Evolutionary conservation across 148 eudicot genomes (phyloP), one percentile per base, ranked within the genome.

Genomic region (Nepenthes mirabilis): DNA sequence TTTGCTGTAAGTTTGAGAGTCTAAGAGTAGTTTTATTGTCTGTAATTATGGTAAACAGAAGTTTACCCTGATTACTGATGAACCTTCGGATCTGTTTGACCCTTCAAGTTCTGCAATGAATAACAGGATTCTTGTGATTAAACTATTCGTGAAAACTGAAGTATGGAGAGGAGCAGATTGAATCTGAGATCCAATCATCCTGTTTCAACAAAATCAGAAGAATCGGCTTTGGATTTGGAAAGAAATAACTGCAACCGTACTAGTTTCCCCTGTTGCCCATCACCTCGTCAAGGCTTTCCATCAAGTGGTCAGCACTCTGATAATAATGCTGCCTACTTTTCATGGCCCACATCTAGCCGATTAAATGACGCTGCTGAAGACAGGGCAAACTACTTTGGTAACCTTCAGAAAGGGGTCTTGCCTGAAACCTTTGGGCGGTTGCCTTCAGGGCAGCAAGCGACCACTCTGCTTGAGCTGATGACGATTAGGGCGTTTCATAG

Each of bases 401-500:
- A 84, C 72, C 75, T 84, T 52, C 83, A 81, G 58, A 84, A 84
- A 43, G 86, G 83, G 43, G 86, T 76, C 50, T 70, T 84, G 64
- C 90, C 90, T 35, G 83, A 75, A 68, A 81, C 81, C 52, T 35
- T 68, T 3, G 83, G 82, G 13, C 61, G 80, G 55, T 65, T 65
- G 45, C 90, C 90, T 0, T 52, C 76, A 1, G 90, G 90, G 37
- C 75, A 68, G 66, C 83, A 69, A 69, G 90, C 90, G 49, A 61
- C 77, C 37, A 81, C 83, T 1, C 58, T 84, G 70, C 90, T 84
- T 65, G 90, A 84, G 43, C 58, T 84, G 36, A 81, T 84, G 86
- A 84, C 86, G 0, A 81, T 84, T 37, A 78, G 90, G 75, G 83
- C 90, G 37, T 84, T 78, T 56, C 90, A 84, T 34, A 84, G 90